Conservation (phyloP, 768 basidiomycete genomes). For the Termitomyces sp. region DNA sequence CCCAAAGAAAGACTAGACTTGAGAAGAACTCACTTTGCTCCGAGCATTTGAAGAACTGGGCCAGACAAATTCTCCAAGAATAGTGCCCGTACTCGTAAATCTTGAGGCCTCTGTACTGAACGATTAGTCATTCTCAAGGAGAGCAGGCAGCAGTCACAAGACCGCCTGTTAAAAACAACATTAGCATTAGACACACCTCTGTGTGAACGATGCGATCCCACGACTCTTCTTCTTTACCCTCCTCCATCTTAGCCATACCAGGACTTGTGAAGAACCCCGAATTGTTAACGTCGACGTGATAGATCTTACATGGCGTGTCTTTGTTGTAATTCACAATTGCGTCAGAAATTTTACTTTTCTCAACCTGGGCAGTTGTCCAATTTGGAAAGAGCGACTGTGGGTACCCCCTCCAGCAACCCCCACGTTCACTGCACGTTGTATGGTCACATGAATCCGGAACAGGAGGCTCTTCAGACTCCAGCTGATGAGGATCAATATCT, state of each 20-base stretch:
- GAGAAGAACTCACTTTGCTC: slow-evolving; percentile 39
- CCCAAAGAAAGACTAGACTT: background rate
- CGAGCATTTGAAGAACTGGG: slow-evolving; percentile 57
- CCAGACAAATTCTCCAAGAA: slow-evolving; percentile 54
- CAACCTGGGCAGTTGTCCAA: slow-evolving; percentile 48
- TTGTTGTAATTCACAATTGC: slow-evolving; percentile 32
- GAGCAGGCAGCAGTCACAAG: background rate
- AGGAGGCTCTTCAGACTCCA: slow-evolving; percentile 28
- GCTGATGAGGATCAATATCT: slow-evolving; percentile 35
- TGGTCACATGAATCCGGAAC: slow-evolving; percentile 37
- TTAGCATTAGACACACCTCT: slow-evolving; percentile 28
- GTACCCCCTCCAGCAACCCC: slow-evolving; percentile 38
- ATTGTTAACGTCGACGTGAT: slow-evolving; percentile 39
- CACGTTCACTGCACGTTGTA: slow-evolving; percentile 22
- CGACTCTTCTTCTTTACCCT: slow-evolving; percentile 24
- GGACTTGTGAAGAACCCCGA: slow-evolving; percentile 35
- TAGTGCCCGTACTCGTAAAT: slow-evolving; percentile 43
- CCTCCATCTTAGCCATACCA: slow-evolving; percentile 19
- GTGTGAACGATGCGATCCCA: slow-evolving; percentile 36
- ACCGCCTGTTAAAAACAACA: background rate
- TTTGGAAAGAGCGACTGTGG: slow-evolving; percentile 52
- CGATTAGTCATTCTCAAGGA: background rate
- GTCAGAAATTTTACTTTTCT: slow-evolving; percentile 35
- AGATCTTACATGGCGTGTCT: slow-evolving; percentile 25
- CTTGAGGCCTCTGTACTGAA: slow-evolving; percentile 26